These are phyloP conservation scores for Inonotus obliquus DNA, from an alignment of 1,284 basidiomycete species.

Conservation along the genomic window DNA sequence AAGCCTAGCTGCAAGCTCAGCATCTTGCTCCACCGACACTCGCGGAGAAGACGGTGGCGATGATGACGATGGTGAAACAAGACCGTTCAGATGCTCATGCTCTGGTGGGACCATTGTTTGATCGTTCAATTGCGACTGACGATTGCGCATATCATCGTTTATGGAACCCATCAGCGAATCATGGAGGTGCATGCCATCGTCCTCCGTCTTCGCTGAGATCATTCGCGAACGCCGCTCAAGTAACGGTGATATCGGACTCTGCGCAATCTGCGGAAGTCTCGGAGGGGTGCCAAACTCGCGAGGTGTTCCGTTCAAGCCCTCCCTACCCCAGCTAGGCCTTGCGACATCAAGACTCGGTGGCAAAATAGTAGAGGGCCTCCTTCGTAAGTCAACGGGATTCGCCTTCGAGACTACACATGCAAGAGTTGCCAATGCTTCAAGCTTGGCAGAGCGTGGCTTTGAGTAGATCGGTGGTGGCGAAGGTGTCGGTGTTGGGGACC, in stretches of 20 bases:
- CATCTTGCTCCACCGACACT: conserved; percentile 15
- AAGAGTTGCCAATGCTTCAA: conserved; percentile 13
- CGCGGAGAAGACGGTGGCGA: background rate
- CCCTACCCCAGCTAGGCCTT: background rate
- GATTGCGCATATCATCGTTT: background rate
- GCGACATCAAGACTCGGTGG: background rate
- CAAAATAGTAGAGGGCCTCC: background rate
- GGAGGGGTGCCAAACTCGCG: background rate
- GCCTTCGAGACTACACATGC: conserved; percentile 12
- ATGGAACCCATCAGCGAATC: background rate
- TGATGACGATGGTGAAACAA: background rate
- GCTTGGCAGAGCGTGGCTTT: background rate
- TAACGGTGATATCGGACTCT: background rate
- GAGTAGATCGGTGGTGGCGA: conserved; percentile 5
- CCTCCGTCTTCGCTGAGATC: background rate
- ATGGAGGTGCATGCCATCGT: background rate
- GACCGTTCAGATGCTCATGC: background rate
- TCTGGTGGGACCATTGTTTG: background rate
- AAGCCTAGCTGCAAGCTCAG: conserved; percentile 14
- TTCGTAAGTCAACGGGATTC: conserved; percentile 6
- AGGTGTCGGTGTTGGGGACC: background rate
- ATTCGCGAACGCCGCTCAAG: background rate
- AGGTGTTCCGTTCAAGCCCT: background rate
- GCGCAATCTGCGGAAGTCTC: background rate
- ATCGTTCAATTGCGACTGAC: background rate